Percentiles rank a stretch among this genome's conserved stretches.
phyloP scores from a whole-genome alignment of 2,329 filamentous ascomycete genomes.

The Cladosporium halotolerans region DNA sequence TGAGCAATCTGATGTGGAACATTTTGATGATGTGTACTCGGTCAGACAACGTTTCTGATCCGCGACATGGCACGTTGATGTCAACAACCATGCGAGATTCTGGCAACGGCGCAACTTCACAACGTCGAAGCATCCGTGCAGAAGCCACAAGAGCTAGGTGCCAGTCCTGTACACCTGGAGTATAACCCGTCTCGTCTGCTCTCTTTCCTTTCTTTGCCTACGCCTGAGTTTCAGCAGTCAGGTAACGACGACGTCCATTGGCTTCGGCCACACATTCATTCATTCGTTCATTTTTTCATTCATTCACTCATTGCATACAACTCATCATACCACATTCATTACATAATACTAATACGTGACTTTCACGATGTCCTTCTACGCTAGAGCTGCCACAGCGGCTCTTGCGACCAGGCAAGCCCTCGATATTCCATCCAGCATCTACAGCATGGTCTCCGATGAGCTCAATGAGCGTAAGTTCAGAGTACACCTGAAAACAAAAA shows the following conservation, averaged over 20 bases:
- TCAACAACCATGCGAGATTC: not conserved
- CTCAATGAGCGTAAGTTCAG: not conserved
- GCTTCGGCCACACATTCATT: conserved; percentile 10
- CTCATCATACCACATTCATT: not conserved
- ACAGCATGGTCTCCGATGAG: not conserved
- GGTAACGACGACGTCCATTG: conserved; percentile 5
- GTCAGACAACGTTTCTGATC: not conserved
- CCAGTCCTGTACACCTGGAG: not conserved
- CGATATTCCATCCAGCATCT: not conserved
- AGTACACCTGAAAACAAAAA: too few species aligned
- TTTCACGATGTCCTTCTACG: conserved; percentile 10
- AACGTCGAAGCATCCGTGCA: conserved; percentile 6
- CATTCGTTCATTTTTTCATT: not conserved
- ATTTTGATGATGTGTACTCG: conserved; percentile 1
- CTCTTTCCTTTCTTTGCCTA: not conserved
- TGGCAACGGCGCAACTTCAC: conserved; percentile 4
- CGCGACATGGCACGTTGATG: not conserved
- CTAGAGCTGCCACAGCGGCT: conserved; percentile 10
- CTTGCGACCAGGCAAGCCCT: conserved; percentile 8
- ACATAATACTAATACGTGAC: not conserved
- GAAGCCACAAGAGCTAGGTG: not conserved
- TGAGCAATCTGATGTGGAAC: not conserved
- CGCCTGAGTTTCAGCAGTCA: too few species aligned
- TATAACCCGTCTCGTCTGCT: not conserved
- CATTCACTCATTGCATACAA: too few species aligned